Percentiles rank a stretch among this genome's conserved stretches.
These are phyloP conservation scores for Fusarium bulbicola DNA, from an alignment of 2,329 filamentous ascomycete species.

Conservation along the genomic window DNA sequence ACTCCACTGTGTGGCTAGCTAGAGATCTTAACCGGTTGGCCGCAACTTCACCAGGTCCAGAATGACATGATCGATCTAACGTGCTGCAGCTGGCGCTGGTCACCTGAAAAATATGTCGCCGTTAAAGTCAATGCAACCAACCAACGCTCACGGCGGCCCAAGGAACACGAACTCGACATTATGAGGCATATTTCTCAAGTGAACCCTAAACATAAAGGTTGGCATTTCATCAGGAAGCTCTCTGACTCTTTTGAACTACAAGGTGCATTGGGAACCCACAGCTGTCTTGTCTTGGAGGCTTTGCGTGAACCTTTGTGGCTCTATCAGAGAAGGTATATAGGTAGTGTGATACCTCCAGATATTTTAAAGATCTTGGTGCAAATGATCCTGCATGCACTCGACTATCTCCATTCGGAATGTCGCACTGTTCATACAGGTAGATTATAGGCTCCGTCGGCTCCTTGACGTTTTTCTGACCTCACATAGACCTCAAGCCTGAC, in stretches of 20 bases:
- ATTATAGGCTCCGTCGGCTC: not conserved
- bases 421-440: slow-evolving; percentile 35
- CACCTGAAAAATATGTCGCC: slow-evolving; percentile 32
- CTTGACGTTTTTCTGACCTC: not conserved
- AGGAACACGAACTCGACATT: slow-evolving; percentile 26
- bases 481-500: slow-evolving; percentile 32
- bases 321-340: slow-evolving; percentile 32
- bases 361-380: slow-evolving; percentile 36
- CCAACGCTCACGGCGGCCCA: not conserved
- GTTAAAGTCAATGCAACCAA: slow-evolving; percentile 29
- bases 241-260: slow-evolving; percentile 29
- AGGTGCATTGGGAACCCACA: not conserved
- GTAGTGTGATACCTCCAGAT: slow-evolving; percentile 27
- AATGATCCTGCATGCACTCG: slow-evolving; percentile 36
- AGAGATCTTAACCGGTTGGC: slow-evolving; percentile 26
- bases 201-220: slow-evolving; percentile 25
- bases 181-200: slow-evolving; percentile 23
- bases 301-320: slow-evolving; percentile 40
- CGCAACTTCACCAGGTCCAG: not conserved
- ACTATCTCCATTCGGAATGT: slow-evolving; percentile 41
- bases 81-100: slow-evolving; percentile 33
- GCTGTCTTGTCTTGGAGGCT: slow-evolving; percentile 32
- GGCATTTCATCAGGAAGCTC: slow-evolving; percentile 35
- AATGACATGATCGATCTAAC: not conserved
- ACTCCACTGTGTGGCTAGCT: slow-evolving; percentile 37